These are phyloP conservation scores for Albophoma yamanashiensis DNA, from an alignment of 2,329 filamentous ascomycete species.

Conservation along the genomic window DNA sequence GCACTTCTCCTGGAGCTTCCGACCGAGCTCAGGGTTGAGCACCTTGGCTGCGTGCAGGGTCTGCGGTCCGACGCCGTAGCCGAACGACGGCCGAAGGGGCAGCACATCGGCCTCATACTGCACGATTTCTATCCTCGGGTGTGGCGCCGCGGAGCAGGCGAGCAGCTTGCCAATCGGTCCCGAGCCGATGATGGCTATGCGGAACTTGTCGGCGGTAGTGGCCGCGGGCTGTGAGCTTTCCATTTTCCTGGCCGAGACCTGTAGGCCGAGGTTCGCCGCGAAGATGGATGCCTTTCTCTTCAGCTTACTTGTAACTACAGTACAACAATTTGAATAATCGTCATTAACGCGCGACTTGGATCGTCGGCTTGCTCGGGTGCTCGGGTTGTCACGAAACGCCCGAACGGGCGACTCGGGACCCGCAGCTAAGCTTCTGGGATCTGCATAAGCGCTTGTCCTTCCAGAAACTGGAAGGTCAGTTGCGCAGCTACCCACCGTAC, in stretches of 20 bases:
- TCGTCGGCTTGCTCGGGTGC: neutral
- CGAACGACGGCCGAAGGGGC: neutral
- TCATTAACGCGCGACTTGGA: neutral
- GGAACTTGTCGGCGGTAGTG: conserved; percentile 4
- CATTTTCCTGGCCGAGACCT: neutral
- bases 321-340: neutral
- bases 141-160: neutral
- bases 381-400: neutral
- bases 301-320: too few species aligned
- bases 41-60: neutral
- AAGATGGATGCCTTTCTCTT: neutral
- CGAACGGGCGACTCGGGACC: neutral
- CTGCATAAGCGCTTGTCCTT: neutral
- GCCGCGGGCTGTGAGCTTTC: neutral
- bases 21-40: conserved; percentile 1
- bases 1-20: neutral
- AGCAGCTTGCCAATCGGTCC: conserved; percentile 2
- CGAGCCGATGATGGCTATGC: conserved; percentile 2
- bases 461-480: neutral
- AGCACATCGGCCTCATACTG: neutral
- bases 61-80: conserved; percentile 1
- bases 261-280: neutral
- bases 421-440: neutral
- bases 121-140: neutral
- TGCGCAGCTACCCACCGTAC: neutral